Conservation (phyloP, 345 rosid species). For the Brassica rapa region DNA sequence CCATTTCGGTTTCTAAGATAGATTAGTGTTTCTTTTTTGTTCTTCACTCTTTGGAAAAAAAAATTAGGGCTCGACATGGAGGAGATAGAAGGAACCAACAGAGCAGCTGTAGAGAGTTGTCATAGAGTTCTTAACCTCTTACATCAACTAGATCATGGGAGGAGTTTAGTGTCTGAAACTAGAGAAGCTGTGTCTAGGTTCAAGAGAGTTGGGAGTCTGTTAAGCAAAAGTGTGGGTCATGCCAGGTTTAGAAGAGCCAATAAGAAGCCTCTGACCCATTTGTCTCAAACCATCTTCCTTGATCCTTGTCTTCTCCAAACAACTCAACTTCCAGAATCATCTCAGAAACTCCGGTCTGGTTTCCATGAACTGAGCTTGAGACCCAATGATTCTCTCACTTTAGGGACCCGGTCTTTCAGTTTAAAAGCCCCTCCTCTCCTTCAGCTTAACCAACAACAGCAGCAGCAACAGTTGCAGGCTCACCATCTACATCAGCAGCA, state of each 20-base stretch:
- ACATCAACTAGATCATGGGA: slow-evolving; percentile 61
- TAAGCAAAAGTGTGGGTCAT: slow-evolving; percentile 78
- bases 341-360: slow-evolving; percentile 50
- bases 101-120: slow-evolving; percentile 83
- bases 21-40: not conserved
- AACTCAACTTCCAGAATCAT: slow-evolving; percentile 35
- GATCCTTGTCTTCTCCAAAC: slow-evolving; percentile 40
- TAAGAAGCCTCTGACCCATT: slow-evolving; percentile 49
- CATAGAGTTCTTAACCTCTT: slow-evolving; percentile 71
- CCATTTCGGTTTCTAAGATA: slow-evolving; percentile 30
- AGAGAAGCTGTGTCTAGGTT: slow-evolving; percentile 87
- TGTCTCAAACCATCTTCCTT: slow-evolving; percentile 59
- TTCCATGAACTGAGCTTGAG: slow-evolving; percentile 55
- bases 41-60: slow-evolving; percentile 13
- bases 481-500: slow-evolving; percentile 54
- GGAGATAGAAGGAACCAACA: slow-evolving; percentile 84
- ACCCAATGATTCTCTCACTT: slow-evolving; percentile 52
- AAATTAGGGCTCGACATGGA: slow-evolving; percentile 63
- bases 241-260: slow-evolving; percentile 85
- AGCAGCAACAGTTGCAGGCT: slow-evolving; percentile 58
- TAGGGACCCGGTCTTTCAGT: slow-evolving; percentile 55
- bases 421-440: slow-evolving; percentile 55
- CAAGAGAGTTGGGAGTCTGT: slow-evolving; percentile 76
- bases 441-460: slow-evolving; percentile 58
- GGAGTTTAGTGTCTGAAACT: slow-evolving; percentile 67